phyloP scores from a whole-genome alignment of 805 yeast genomes.

The Monosporozyma servazzii region DNA sequence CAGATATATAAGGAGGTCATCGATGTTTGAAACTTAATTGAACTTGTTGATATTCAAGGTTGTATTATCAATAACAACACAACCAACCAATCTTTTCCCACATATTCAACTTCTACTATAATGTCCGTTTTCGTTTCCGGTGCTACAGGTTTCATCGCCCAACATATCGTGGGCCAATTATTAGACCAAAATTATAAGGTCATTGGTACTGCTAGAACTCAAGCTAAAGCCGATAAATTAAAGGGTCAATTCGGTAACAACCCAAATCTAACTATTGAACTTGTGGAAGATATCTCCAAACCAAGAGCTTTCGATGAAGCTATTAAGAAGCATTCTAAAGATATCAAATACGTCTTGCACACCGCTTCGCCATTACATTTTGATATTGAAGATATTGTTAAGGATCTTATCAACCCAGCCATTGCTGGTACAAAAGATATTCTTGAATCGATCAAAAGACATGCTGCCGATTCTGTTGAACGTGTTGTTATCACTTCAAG shows the following conservation, averaged over 20 bases:
- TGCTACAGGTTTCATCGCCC: slow-evolving; percentile 48
- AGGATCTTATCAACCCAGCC: slow-evolving; percentile 49
- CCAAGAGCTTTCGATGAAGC: slow-evolving; percentile 40
- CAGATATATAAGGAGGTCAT: no score
- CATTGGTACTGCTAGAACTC: slow-evolving; percentile 43
- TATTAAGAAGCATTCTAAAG: slow-evolving; percentile 36
- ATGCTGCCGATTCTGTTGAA: slow-evolving; percentile 34
- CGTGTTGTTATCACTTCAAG: slow-evolving; percentile 47
- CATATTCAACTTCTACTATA: background rate
- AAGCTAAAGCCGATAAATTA: slow-evolving; percentile 35
- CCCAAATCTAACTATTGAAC: slow-evolving; percentile 22
- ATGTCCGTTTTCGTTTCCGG: slow-evolving; percentile 41
- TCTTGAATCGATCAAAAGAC: slow-evolving; percentile 39
- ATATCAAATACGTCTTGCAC: slow-evolving; percentile 46
- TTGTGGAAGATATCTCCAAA: slow-evolving; percentile 30
- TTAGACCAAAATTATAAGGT: slow-evolving; percentile 34
- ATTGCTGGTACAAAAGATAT: slow-evolving; percentile 45
- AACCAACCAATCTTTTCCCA: background rate
- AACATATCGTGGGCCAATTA: slow-evolving; percentile 37
- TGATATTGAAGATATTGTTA: slow-evolving; percentile 36
- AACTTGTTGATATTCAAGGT: background rate
- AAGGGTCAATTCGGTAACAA: slow-evolving; percentile 24
- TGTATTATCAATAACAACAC: background rate
- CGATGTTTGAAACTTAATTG: no score
- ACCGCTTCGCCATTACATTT: slow-evolving; percentile 53